Conservation (phyloP, 176 grass and related monocot species). For the Oropetium thomaeum region DNA sequence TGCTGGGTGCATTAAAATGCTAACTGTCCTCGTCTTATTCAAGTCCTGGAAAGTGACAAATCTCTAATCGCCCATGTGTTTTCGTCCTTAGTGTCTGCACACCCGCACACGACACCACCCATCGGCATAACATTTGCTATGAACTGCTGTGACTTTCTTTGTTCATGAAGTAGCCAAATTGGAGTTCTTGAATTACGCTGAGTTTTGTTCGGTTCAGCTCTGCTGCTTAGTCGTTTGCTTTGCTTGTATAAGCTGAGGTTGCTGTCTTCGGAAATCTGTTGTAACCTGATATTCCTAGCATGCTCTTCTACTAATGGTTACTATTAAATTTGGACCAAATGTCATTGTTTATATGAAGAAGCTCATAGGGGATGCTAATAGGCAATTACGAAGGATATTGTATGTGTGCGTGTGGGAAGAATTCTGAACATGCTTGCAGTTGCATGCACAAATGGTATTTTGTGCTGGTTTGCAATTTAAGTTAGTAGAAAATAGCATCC, state of each 20-base stretch:
- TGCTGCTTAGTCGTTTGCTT: not conserved
- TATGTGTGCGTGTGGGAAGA: not conserved
- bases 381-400: not conserved
- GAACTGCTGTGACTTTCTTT: not conserved
- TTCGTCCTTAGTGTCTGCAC: not conserved
- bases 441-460: not conserved
- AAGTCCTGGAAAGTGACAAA: not conserved
- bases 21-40: slow-evolving; percentile 2
- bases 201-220: not conserved
- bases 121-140: not conserved
- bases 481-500: not conserved
- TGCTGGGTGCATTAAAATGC: slow-evolving; percentile 8
- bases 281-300: not conserved
- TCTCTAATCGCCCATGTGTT: not conserved
- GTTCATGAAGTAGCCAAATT: not conserved
- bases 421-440: not conserved
- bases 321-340: not conserved
- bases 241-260: not conserved
- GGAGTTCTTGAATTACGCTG: not conserved
- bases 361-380: not conserved
- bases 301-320: not conserved
- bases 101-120: not conserved
- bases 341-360: not conserved
- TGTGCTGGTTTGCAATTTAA: slow-evolving; percentile 12
- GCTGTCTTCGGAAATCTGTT: not conserved